Base-by-base conservation (phyloP, 139 green algal species). In the Micractinium conductrix region DNA sequence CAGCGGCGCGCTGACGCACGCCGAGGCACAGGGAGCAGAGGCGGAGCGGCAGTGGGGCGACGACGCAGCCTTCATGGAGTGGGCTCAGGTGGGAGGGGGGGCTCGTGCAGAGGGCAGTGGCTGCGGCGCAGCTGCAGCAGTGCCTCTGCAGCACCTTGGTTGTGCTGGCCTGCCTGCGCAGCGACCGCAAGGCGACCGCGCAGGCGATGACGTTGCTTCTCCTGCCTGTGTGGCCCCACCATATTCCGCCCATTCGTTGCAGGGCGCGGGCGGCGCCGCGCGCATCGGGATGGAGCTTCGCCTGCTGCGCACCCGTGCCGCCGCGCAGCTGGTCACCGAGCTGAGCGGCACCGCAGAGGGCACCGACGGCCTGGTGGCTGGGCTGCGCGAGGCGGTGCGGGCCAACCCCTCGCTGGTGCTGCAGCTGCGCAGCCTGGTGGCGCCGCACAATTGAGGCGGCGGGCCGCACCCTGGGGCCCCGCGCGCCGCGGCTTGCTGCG, bases 41-140 rank as follows among this genome's bases (percentile, higher is more conserved):
- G 76, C 65, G 67, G 81, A 82, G 45, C 8, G n/a, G 19, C 30
- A 37, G 5, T 92, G 89, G 83, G 38, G 38, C 0, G 83, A 89
- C n/a, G 92, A 96, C 87, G 55, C 24, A 30, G 88, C 88, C 10
- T 94, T 97, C 81, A 82, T 97, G 86, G 87, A 79, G 0, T 98
- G 95, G 95, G 93, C n/a, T n/a, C n/a, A n/a, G n/a, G n/a, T n/a
- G n/a, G n/a, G n/a, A n/a, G n/a, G n/a, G n/a, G n/a, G n/a, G n/a
- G n/a, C n/a, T n/a, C n/a, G n/a, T n/a, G n/a, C n/a, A n/a, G n/a
- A n/a, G n/a, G n/a, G n/a, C n/a, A n/a, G n/a, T n/a, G n/a, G n/a
- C n/a, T n/a, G n/a, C n/a, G n/a, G n/a, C n/a, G n/a, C n/a, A n/a
- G n/a, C n/a, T n/a, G n/a, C n/a, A n/a, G n/a, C n/a, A n/a, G n/a